phyloP scores from a whole-genome alignment of 148 eudicot species.

The Amaranthus cruentus region DNA sequence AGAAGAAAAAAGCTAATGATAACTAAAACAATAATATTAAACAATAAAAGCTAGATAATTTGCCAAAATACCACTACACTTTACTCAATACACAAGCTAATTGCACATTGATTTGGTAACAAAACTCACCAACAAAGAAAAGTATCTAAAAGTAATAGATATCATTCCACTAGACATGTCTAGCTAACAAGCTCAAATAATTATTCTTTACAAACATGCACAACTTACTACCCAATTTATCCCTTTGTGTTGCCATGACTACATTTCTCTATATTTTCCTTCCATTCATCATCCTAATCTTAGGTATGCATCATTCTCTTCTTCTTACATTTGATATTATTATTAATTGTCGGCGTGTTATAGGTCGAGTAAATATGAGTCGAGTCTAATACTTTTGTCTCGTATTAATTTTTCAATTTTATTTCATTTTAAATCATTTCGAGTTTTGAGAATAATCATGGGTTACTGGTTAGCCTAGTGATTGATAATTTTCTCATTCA shows the following conservation, averaged over 20 bases:
- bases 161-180: conserved; percentile 21
- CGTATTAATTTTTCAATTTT: too few relatives aligned
- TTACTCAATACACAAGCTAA: conserved; percentile 8
- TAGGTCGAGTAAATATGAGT: too few relatives aligned
- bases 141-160: conserved; percentile 20
- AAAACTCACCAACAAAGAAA: conserved; percentile 27
- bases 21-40: not conserved
- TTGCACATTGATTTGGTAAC: not conserved
- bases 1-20: not conserved
- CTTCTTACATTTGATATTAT: not conserved
- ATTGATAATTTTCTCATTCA: too few relatives aligned
- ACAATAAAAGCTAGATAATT: not conserved
- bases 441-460: too few relatives aligned
- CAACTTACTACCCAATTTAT: not conserved
- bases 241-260: not conserved
- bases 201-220: not conserved
- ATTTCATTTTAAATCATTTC: too few relatives aligned
- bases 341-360: not conserved
- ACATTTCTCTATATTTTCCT: not conserved
- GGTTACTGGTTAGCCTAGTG: too few relatives aligned
- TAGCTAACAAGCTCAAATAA: conserved; percentile 5
- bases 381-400: too few relatives aligned
- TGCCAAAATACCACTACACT: not conserved
- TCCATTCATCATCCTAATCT: not conserved
- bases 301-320: conserved; percentile 3